A percentile compares a stretch with the other conserved stretches of the same genome.
phyloP scores from a whole-genome alignment of 768 basidiomycete genomes.

The Boletus fagicola region DNA sequence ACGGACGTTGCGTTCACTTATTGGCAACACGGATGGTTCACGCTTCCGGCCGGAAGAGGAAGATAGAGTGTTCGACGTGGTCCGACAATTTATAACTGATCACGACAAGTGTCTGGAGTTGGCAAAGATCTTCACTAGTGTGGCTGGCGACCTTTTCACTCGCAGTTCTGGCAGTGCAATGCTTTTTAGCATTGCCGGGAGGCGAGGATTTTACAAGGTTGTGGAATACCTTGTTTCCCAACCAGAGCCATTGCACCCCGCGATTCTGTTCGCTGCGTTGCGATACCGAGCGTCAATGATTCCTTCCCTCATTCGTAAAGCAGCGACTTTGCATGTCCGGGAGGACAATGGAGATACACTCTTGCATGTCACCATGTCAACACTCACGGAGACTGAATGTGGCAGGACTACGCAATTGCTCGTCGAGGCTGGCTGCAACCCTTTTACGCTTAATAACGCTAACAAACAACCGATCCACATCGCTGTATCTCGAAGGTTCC shows the following conservation, averaged over 20 bases:
- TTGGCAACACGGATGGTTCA: not conserved
- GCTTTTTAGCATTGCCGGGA: not conserved
- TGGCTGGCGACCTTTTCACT: not conserved
- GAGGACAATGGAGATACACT: not conserved
- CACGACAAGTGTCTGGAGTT: not conserved
- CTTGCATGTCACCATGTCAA: not conserved
- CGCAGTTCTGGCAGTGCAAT: not conserved
- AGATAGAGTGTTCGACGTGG: no score
- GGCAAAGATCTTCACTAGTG: not conserved
- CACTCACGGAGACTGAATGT: not conserved
- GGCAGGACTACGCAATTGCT: not conserved
- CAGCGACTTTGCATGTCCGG: not conserved
- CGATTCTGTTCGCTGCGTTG: not conserved
- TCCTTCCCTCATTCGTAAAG: not conserved
- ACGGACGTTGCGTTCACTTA: no score
- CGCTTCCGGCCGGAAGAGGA: not conserved
- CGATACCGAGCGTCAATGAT: not conserved
- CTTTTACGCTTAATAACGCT: not conserved
- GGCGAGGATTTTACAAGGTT: not conserved
- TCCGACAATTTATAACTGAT: no score
- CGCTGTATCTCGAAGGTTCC: not conserved
- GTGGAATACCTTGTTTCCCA: not conserved
- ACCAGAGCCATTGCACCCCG: not conserved
- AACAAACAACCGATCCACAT: not conserved
- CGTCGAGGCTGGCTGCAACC: not conserved